Evolutionary conservation across 106 monocot genomes (phyloP).

Genomic region (Apostasia shenzhenica): DNA sequence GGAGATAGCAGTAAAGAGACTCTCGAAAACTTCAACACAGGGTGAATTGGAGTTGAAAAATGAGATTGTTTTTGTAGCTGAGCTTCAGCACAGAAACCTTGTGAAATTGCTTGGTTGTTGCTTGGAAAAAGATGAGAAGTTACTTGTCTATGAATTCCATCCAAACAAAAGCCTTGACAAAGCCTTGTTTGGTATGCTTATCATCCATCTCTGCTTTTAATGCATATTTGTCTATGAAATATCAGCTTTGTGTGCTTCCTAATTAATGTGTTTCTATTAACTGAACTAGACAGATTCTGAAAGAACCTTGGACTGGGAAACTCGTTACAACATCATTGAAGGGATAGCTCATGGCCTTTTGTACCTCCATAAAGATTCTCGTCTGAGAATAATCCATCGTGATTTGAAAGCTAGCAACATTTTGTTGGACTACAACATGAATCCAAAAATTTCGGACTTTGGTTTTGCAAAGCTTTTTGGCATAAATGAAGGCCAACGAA

Average conservation of each 20-base stretch:
- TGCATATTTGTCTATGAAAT: background rate
- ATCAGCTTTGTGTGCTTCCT: no score
- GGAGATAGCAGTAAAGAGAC: constrained; percentile 32
- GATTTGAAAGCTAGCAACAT: constrained; percentile 20
- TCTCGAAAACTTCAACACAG: constrained; percentile 18
- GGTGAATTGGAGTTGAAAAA: constrained; percentile 23
- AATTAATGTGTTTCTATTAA: no score
- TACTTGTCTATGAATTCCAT: constrained; percentile 28
- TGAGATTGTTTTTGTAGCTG: constrained; percentile 16
- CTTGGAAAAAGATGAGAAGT: constrained; percentile 15
- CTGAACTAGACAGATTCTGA: constrained; percentile 1
- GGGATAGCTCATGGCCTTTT: constrained; percentile 13
- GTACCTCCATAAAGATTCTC: constrained; percentile 18
- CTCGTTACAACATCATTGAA: constrained; percentile 10
- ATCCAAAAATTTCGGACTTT: constrained; percentile 18
- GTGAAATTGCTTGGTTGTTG: constrained; percentile 22
- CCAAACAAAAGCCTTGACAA: constrained; percentile 26
- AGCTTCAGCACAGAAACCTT: constrained; percentile 31
- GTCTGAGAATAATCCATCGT: constrained; percentile 5
- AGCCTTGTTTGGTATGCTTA: constrained; percentile 19
- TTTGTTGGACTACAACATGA: constrained; percentile 10
- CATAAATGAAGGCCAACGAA: background rate
- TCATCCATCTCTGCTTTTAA: background rate
- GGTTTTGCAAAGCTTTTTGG: constrained; percentile 13
- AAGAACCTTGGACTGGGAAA: constrained; percentile 6